phyloP scores from a whole-genome alignment of 2,329 filamentous ascomycete genomes.

The Parastagonospora nodorum region DNA sequence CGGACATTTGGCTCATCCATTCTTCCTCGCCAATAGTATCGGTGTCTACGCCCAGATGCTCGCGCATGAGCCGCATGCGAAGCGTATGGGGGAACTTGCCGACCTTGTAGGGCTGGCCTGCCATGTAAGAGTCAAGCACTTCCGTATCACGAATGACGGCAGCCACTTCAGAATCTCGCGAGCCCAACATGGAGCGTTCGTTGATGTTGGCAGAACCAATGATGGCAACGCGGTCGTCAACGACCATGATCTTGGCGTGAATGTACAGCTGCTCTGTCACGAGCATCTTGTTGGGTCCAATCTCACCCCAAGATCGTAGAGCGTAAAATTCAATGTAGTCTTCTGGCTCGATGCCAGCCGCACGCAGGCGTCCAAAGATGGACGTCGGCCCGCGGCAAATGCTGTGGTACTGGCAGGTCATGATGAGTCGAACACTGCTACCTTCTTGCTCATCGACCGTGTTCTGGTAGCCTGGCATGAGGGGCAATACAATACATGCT shows the following conservation, averaged over 20 bases:
- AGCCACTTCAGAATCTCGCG: conserved; percentile 88
- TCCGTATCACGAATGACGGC: conserved; percentile 90
- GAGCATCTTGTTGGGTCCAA: conserved; percentile 78
- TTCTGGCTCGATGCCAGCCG: conserved; percentile 83
- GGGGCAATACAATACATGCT: conserved; percentile 84
- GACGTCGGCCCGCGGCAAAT: conserved; percentile 92
- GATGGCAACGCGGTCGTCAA: conserved; percentile 89
- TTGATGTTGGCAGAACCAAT: conserved; percentile 99
- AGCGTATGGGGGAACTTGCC: conserved; percentile 92
- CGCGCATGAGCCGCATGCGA: conserved; percentile 91
- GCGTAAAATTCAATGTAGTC: conserved; percentile 97
- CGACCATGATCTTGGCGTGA: conserved; percentile 94
- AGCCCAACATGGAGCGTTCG: conserved; percentile 92
- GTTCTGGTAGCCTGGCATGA: conserved; percentile 99
- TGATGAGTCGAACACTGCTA: conserved; percentile 90
- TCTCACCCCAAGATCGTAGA: conserved; percentile 87
- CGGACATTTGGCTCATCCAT: conserved; percentile 39
- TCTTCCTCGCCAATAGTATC: conserved; percentile 69
- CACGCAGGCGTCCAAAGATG: conserved; percentile 84
- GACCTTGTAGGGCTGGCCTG: conserved; percentile 83
- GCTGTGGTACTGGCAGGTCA: conserved; percentile 95
- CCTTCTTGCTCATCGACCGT: conserved; percentile 93
- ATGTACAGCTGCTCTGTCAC: conserved; percentile 98
- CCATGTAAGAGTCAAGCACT: conserved; percentile 92
- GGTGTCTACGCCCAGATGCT: conserved; percentile 94